Evolutionary conservation across 495 filamentous ascomycete species (phyloP).

Genomic region (Rhypophila decipiens): DNA sequence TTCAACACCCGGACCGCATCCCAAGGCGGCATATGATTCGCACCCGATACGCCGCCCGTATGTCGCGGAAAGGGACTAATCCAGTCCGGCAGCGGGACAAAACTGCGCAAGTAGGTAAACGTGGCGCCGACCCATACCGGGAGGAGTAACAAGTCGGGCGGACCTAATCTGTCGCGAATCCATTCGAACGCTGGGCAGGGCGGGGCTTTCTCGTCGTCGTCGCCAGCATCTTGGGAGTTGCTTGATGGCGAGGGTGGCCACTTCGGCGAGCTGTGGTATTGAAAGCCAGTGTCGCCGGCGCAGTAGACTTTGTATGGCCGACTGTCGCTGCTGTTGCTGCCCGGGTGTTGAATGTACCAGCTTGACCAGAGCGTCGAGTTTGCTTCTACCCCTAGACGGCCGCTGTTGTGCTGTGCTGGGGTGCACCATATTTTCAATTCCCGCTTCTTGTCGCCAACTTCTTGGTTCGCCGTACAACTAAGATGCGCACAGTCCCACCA

Average conservation of each 20-base stretch:
- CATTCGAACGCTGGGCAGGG: constrained; percentile 21
- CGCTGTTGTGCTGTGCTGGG: constrained; percentile 43
- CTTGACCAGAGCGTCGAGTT: constrained; percentile 45
- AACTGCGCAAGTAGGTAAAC: constrained; percentile 22
- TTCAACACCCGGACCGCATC: constrained; percentile 25
- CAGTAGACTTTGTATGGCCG: constrained; percentile 23
- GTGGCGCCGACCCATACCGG: constrained; percentile 24
- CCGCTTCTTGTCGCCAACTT: constrained; percentile 16
- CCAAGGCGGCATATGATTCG: constrained; percentile 28
- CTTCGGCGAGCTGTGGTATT: constrained; percentile 17
- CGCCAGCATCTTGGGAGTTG: background rate
- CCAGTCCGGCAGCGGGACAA: constrained; percentile 20
- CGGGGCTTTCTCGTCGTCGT: constrained; percentile 11
- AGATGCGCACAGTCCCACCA: constrained; percentile 45
- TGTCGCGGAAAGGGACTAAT: constrained; percentile 22
- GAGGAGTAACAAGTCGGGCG: constrained; percentile 19
- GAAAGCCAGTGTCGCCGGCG: constrained; percentile 27
- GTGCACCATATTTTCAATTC: constrained; percentile 28
- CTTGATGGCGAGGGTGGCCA: constrained; percentile 23
- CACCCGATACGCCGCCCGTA: constrained; percentile 14
- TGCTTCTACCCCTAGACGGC: constrained; percentile 23
- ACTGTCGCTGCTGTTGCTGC: background rate
- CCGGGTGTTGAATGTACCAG: constrained; percentile 37
- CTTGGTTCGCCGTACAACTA: background rate
- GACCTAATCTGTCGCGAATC: constrained; percentile 15